These are phyloP conservation scores for Trametes sp. DNA, from an alignment of 1,284 basidiomycete species.

Conservation along the genomic window DNA sequence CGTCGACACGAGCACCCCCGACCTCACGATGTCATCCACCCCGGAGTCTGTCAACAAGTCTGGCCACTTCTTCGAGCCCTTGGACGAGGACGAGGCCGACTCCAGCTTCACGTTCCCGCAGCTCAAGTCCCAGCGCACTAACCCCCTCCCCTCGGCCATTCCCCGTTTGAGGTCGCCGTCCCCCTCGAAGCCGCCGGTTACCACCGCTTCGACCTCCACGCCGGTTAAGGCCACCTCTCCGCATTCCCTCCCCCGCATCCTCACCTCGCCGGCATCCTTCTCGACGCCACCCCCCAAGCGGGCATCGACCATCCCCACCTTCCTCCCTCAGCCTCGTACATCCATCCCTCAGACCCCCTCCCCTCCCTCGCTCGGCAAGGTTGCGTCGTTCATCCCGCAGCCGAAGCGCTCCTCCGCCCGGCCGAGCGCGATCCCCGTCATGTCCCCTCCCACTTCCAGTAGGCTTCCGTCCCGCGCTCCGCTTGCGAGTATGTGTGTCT, in stretches of 20 bases:
- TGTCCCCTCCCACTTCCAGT: conserved; percentile 37
- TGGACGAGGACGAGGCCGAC: conserved; percentile 45
- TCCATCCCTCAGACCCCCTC: conserved; percentile 38
- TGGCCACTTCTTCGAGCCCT: conserved; percentile 31
- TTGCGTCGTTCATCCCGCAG: conserved; percentile 61
- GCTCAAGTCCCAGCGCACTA: conserved; percentile 25
- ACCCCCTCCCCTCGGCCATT: conserved; percentile 57
- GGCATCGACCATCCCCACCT: conserved; percentile 51
- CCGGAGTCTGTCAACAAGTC: conserved; percentile 27
- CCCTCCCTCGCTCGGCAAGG: conserved; percentile 37
- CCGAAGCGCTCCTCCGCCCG: conserved; percentile 45
- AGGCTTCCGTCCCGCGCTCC: conserved; percentile 38
- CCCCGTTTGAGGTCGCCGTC: conserved; percentile 53
- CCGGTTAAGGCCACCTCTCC: conserved; percentile 36
- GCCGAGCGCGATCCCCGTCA: conserved; percentile 39
- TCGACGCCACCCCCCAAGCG: conserved; percentile 58
- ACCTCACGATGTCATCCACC: conserved; percentile 32
- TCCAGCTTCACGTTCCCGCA: conserved; percentile 37
- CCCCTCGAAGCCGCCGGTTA: conserved; percentile 38
- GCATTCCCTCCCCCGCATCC: conserved; percentile 29
- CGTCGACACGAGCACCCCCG: conserved; percentile 24
- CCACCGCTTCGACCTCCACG: conserved; percentile 28
- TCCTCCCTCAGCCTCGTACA: conserved; percentile 56
- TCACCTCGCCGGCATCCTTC: conserved; percentile 40
- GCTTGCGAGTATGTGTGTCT: conserved; percentile 40